Conservation (phyloP, 1,139 yeast genomes). For the Suhomyces chickasaworum region DNA sequence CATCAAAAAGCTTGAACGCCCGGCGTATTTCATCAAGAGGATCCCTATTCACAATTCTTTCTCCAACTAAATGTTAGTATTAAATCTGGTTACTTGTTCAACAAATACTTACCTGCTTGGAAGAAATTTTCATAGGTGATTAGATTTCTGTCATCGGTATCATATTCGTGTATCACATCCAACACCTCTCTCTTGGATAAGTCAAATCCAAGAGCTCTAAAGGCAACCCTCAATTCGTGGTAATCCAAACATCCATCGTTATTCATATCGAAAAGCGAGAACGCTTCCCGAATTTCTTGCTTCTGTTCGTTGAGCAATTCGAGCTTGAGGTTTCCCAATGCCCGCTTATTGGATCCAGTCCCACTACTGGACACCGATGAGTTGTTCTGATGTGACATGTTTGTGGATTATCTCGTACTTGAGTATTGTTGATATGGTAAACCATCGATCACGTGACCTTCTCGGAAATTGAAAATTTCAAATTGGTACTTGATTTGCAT, state of each 20-base stretch:
- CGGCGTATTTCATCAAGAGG: slow-evolving; percentile 90
- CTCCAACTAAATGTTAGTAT: slow-evolving; percentile 60
- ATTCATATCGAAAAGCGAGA: slow-evolving; percentile 88
- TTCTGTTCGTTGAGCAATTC: slow-evolving; percentile 87
- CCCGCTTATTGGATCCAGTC: slow-evolving; percentile 23
- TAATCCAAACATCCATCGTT: slow-evolving; percentile 88
- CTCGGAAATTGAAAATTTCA: neutral
- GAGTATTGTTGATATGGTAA: slow-evolving; percentile 10
- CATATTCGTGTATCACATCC: slow-evolving; percentile 79
- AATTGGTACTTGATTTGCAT: neutral
- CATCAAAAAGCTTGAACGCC: slow-evolving; percentile 90
- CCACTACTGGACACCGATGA: slow-evolving; percentile 18
- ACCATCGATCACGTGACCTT: neutral
- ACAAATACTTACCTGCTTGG: slow-evolving; percentile 57
- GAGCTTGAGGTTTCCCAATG: slow-evolving; percentile 44
- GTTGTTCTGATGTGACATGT: slow-evolving; percentile 20
- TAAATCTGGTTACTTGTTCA: neutral
- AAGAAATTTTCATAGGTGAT: slow-evolving; percentile 83
- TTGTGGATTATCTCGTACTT: slow-evolving; percentile 1
- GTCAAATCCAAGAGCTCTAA: slow-evolving; percentile 93
- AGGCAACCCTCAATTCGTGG: slow-evolving; percentile 90
- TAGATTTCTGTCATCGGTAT: slow-evolving; percentile 69
- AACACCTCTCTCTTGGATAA: slow-evolving; percentile 77
- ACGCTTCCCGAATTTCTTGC: slow-evolving; percentile 93
- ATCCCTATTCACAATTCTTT: slow-evolving; percentile 77